phyloP scores from a whole-genome alignment of 345 rosid species.

The Draba incana region DNA sequence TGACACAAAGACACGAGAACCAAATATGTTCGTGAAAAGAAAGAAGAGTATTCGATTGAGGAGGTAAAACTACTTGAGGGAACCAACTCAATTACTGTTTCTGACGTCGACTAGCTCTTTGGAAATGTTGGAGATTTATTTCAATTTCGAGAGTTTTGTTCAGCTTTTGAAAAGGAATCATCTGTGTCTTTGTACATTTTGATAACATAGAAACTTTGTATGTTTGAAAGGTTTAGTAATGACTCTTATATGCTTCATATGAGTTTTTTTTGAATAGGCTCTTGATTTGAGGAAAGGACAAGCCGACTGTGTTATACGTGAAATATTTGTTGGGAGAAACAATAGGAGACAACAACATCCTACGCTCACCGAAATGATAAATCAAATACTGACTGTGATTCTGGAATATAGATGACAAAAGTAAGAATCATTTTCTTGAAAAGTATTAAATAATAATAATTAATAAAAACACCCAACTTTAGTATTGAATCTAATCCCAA shows the following conservation, averaged over 20 bases:
- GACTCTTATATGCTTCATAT: slow-evolving; percentile 23
- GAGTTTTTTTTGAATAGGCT: slow-evolving; percentile 44
- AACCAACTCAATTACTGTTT: slow-evolving; percentile 49
- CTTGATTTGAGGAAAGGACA: slow-evolving; percentile 74
- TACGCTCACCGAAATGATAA: slow-evolving; percentile 55
- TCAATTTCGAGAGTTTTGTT: slow-evolving; percentile 83
- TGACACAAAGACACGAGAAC: background rate
- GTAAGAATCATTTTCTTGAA: slow-evolving; percentile 46
- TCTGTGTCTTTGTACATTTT: background rate
- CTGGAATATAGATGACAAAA: slow-evolving; percentile 52
- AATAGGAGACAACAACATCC: slow-evolving; percentile 58
- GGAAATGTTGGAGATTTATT: slow-evolving; percentile 66
- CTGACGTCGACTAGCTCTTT: slow-evolving; percentile 61
- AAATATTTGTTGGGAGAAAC: slow-evolving; percentile 54
- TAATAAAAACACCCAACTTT: too few species aligned
- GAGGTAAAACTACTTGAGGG: slow-evolving; percentile 59
- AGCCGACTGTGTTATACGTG: slow-evolving; percentile 66
- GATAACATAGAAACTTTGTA: too few species aligned
- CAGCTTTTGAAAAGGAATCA: slow-evolving; percentile 74
- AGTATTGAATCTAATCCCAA: too few species aligned
- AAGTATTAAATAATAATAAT: background rate
- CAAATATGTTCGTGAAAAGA: slow-evolving; percentile 23
- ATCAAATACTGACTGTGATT: slow-evolving; percentile 58
- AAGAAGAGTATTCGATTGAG: slow-evolving; percentile 37
- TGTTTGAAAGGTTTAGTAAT: too few species aligned